Evolutionary conservation across 371 early-diverging fungal genomes (phyloP), one percentile per base, ranked within the genome.

Genomic region (Choanephora cucurbitarum): DNA sequence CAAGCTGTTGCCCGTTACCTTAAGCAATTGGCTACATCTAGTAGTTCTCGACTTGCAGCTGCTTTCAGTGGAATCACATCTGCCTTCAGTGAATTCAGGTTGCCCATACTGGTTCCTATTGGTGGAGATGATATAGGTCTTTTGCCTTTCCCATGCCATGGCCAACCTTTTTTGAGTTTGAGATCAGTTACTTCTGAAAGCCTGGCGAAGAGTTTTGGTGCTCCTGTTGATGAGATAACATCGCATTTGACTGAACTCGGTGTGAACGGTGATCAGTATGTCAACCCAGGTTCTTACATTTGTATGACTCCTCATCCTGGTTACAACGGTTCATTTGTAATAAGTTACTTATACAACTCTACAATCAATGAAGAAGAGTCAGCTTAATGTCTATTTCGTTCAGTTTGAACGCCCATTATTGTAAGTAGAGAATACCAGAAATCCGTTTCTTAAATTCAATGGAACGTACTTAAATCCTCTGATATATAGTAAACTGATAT

Each of bases 1-100:
- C 62, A 63, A 34, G 75, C 71, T n/a, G 60, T 57, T 5, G 60
- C 63, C 0, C 49, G 56, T 11, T 73, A 70, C 32, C 52, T 73
- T 1, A 8, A 62, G 31, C 47, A 55, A 5, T 43, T 67, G 4
- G 24, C 48, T 0, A 44, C 31, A 3, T 46, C 45, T 0, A 42
- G 8, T 19, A 32, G 51, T 15, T n/a, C 49, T 11, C 44, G 43
- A 31, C 44, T 45, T 8, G 55, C 61, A 7, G 23, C 34, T 19
- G 61, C 56, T 10, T 61, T 55, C 32, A 50, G 55, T 49, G 44
- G 23, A n/a, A 44, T 58, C 18, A 48, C 44, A 8, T 21, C 44
- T 19, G 53, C 43, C 6, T 42, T 55, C 43, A 44, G 55, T 21
- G 21, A 47, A 15, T 40, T 58, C 5, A 24, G 45, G 19, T 31